Percentiles rank a stretch among this genome's conserved stretches.
Conservation (phyloP, 1,284 basidiomycete species). For the Tremellales sp. region DNA sequence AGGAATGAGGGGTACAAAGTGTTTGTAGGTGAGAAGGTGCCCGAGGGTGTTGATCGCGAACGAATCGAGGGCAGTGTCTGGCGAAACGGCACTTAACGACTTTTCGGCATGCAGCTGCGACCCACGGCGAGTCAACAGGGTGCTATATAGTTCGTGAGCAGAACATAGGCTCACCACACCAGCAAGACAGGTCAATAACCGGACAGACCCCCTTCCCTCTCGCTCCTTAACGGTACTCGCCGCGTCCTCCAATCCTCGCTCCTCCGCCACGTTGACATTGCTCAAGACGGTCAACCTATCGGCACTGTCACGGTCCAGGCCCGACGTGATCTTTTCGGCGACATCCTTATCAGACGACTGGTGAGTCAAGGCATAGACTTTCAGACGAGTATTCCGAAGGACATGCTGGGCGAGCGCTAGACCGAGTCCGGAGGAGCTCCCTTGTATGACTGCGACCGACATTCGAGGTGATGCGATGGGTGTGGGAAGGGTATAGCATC, state of each 20-base stretch:
- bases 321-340: conserved; percentile 3
- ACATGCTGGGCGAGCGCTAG: conserved; percentile 33
- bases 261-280: conserved; percentile 47
- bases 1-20: conserved; percentile 53
- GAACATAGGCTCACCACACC: conserved; percentile 44
- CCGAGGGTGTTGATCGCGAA: conserved; percentile 53
- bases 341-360: conserved; percentile 35
- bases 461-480: conserved; percentile 13
- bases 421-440: conserved; percentile 31
- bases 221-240: conserved; percentile 44
- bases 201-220: conserved; percentile 45
- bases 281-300: conserved; percentile 47
- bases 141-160: background rate
- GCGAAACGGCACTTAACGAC: conserved; percentile 48
- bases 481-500: background rate
- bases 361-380: conserved; percentile 51
- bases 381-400: conserved; percentile 46
- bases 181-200: conserved; percentile 51
- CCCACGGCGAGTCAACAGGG: background rate
- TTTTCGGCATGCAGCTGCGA: conserved; percentile 52
- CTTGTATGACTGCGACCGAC: conserved; percentile 43
- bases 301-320: conserved; percentile 5
- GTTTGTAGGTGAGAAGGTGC: conserved; percentile 53
- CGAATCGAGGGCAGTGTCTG: conserved; percentile 28
- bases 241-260: conserved; percentile 45